These are phyloP conservation scores for Suhomyces anneliseae DNA, from an alignment of 1,139 yeast genomes.

Conservation along the genomic window DNA sequence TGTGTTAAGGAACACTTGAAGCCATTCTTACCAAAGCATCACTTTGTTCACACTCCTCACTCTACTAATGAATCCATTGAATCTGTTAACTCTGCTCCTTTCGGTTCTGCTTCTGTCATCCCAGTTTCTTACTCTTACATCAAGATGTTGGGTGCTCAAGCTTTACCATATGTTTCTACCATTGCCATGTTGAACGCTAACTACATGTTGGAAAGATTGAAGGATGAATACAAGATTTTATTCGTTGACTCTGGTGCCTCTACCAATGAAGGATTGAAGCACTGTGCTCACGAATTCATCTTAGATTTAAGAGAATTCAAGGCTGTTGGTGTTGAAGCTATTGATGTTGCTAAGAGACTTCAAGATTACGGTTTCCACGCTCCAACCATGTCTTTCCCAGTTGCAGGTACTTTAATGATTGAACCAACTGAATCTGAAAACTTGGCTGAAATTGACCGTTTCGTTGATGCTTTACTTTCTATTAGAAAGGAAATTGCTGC, in stretches of 20 bases:
- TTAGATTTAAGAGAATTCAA: slow-evolving; percentile 87
- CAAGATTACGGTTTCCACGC: slow-evolving; percentile 99
- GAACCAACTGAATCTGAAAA: slow-evolving; percentile 98
- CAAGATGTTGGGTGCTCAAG: slow-evolving; percentile 85
- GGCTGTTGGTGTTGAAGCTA: slow-evolving; percentile 82
- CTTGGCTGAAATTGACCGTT: slow-evolving; percentile 83
- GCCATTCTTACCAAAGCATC: slow-evolving; percentile 83
- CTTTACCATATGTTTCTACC: slow-evolving; percentile 81
- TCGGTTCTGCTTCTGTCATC: slow-evolving; percentile 89
- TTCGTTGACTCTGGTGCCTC: slow-evolving; percentile 57
- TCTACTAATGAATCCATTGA: slow-evolving; percentile 57
- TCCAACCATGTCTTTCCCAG: slow-evolving; percentile 98
- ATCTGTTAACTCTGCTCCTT: slow-evolving; percentile 91
- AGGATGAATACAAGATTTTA: slow-evolving; percentile 70
- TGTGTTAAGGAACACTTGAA: slow-evolving; percentile 84
- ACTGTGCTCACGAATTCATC: slow-evolving; percentile 96
- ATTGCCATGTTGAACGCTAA: slow-evolving; percentile 94
- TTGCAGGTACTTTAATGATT: slow-evolving; percentile 94
- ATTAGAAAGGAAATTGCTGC: slow-evolving; percentile 82
- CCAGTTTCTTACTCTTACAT: slow-evolving; percentile 95
- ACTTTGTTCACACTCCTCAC: slow-evolving; percentile 59
- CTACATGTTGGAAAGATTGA: slow-evolving; percentile 82
- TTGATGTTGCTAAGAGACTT: slow-evolving; percentile 92
- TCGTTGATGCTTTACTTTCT: slow-evolving; percentile 81
- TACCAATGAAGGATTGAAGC: slow-evolving; percentile 56